A percentile compares a stretch with the other conserved stretches of the same genome.
Evolutionary conservation across 2,329 filamentous ascomycete genomes (phyloP).

Genomic region (Pestalotiopsis sp.): DNA sequence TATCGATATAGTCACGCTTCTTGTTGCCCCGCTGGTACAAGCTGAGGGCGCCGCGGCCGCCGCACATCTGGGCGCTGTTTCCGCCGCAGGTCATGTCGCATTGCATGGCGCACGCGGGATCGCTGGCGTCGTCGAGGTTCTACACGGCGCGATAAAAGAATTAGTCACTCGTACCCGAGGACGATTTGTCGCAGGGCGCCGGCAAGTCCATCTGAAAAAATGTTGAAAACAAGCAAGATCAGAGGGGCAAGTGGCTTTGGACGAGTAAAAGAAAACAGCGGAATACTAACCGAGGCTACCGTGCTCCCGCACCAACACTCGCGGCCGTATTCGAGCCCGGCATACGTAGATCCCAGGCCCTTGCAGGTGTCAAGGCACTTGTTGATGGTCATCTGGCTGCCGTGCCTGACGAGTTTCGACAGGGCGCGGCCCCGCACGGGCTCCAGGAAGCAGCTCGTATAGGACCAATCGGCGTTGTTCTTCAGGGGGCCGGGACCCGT

Average conservation of each 20-base stretch:
- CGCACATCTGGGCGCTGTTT: conserved; percentile 18
- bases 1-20: conserved; percentile 5
- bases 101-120: conserved; percentile 21
- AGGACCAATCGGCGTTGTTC: conserved; percentile 17
- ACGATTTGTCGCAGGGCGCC: too few species aligned
- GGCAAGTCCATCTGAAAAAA: too few species aligned
- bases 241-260: too few species aligned
- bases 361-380: conserved; percentile 30
- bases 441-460: conserved; percentile 16
- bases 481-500: conserved; percentile 15
- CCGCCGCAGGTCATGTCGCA: conserved; percentile 23
- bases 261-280: background rate
- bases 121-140: conserved; percentile 19
- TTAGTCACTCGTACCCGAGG: too few species aligned
- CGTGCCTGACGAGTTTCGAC: conserved; percentile 16
- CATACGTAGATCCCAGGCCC: conserved; percentile 36
- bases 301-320: conserved; percentile 37
- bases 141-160: too few species aligned
- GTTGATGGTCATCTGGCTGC: conserved; percentile 37
- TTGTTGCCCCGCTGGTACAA: conserved; percentile 15
- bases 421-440: conserved; percentile 7
- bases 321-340: conserved; percentile 37
- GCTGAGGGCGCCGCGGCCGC: conserved; percentile 16
- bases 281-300: background rate
- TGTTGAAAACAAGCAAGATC: too few species aligned